Evolutionary conservation across 345 rosid species (phyloP).

Genomic region (Pistacia atlantica): DNA sequence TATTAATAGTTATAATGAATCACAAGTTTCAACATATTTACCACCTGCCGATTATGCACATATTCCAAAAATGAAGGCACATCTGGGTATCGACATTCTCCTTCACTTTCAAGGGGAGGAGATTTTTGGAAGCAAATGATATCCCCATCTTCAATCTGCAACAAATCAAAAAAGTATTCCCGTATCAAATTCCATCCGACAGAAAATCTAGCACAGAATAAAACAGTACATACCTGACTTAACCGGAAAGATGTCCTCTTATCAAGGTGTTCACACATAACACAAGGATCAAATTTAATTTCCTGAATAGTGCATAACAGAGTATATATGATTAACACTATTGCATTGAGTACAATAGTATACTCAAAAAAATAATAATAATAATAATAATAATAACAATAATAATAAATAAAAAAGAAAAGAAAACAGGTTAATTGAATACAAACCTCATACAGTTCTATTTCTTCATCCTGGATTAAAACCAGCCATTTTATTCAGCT

Average conservation of each 20-base stretch:
- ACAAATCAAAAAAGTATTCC: constrained; percentile 12
- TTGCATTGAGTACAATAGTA: not conserved
- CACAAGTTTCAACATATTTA: constrained; percentile 9
- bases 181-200: not conserved
- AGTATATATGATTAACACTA: constrained; percentile 13
- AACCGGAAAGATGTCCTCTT: constrained; percentile 64
- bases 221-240: constrained; percentile 61
- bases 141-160: constrained; percentile 96
- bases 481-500: constrained; percentile 88
- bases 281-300: constrained; percentile 89
- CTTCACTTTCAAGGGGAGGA: constrained; percentile 50
- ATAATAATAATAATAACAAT: too few relatives aligned
- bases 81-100: constrained; percentile 62
- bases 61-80: constrained; percentile 90
- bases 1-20: not conserved
- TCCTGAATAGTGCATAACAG: constrained; percentile 52
- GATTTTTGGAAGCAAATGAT: constrained; percentile 92
- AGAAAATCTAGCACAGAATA: constrained; percentile 4
- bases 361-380: not conserved
- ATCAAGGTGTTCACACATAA: constrained; percentile 92
- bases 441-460: constrained; percentile 89
- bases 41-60: constrained; percentile 96
- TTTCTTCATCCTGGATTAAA: constrained; percentile 86
- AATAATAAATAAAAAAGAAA: not conserved
- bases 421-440: not conserved